These are phyloP conservation scores for Podaxis pistillaris DNA, from an alignment of 768 basidiomycete genomes.

Conservation along the genomic window DNA sequence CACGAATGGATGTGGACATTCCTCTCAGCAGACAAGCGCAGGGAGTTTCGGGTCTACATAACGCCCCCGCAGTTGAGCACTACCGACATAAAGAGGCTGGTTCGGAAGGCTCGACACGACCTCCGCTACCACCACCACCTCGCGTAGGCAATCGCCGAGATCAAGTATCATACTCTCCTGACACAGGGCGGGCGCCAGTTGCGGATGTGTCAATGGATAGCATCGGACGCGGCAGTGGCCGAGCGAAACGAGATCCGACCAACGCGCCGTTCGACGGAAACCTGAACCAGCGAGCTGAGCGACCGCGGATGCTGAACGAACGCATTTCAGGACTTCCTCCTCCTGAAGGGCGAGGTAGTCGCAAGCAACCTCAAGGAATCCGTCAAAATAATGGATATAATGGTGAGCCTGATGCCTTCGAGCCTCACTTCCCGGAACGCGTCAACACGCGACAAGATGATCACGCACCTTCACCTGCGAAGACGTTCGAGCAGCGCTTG, in stretches of 20 bases:
- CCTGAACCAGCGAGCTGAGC: background rate
- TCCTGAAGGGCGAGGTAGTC: constrained; percentile 1
- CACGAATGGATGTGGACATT: constrained; percentile 1
- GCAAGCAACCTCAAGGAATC: constrained; percentile 7
- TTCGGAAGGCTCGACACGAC: background rate
- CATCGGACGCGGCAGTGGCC: background rate
- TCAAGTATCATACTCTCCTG: background rate
- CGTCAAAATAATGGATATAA: constrained; percentile 10
- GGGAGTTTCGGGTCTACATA: background rate
- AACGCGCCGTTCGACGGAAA: background rate
- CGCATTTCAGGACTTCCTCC: background rate
- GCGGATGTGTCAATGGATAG: background rate
- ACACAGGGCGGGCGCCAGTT: background rate
- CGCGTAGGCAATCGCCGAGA: constrained; percentile 8
- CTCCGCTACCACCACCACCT: background rate
- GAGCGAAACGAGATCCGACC: background rate
- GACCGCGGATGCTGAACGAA: constrained; percentile 10
- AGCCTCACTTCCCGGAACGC: constrained; percentile 11
- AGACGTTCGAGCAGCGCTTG: constrained; percentile 13
- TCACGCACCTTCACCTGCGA: background rate
- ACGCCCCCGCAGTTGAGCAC: background rate
- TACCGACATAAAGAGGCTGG: constrained; percentile 1
- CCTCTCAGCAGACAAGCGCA: background rate
- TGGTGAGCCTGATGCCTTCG: constrained; percentile 13
- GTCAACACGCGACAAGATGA: constrained; percentile 14